Conservation (phyloP, 2,329 filamentous ascomycete genomes). For the Aspergillus versicolor region DNA sequence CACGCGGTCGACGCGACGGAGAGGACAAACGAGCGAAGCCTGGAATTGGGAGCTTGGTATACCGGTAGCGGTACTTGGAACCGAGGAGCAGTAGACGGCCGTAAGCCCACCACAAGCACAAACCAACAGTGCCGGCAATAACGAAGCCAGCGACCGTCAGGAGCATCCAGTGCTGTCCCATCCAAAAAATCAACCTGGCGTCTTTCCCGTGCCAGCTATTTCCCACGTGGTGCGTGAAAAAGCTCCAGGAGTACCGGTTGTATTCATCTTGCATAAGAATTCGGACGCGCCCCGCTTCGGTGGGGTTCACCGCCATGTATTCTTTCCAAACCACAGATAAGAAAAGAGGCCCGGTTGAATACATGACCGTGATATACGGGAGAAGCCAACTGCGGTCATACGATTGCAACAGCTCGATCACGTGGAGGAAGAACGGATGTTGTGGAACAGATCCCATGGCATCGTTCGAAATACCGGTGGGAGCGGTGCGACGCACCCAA, state of each 20-base stretch:
- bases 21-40: conserved; percentile 31
- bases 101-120: conserved; percentile 53
- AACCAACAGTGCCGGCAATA: conserved; percentile 48
- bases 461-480: conserved; percentile 79
- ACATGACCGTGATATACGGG: conserved; percentile 78
- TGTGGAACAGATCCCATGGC: conserved; percentile 71
- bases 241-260: conserved; percentile 67
- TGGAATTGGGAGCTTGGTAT: conserved; percentile 31
- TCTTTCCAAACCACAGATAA: conserved; percentile 74
- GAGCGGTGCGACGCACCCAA: conserved; percentile 69
- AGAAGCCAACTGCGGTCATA: conserved; percentile 69
- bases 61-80: conserved; percentile 41
- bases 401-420: conserved; percentile 65
- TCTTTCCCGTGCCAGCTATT: conserved; percentile 67
- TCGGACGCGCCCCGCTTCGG: conserved; percentile 56
- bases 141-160: conserved; percentile 54
- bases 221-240: conserved; percentile 66
- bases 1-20: conserved; percentile 35
- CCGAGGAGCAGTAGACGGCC: conserved; percentile 46
- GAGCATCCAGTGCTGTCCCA: conserved; percentile 58
- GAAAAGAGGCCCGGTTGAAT: conserved; percentile 73
- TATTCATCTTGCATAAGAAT: conserved; percentile 71
- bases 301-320: conserved; percentile 55
- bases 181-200: conserved; percentile 65
- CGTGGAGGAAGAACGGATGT: conserved; percentile 71